These are phyloP conservation scores for Murraya paniculata DNA, from an alignment of 345 rosid genomes.

Conservation along the genomic window DNA sequence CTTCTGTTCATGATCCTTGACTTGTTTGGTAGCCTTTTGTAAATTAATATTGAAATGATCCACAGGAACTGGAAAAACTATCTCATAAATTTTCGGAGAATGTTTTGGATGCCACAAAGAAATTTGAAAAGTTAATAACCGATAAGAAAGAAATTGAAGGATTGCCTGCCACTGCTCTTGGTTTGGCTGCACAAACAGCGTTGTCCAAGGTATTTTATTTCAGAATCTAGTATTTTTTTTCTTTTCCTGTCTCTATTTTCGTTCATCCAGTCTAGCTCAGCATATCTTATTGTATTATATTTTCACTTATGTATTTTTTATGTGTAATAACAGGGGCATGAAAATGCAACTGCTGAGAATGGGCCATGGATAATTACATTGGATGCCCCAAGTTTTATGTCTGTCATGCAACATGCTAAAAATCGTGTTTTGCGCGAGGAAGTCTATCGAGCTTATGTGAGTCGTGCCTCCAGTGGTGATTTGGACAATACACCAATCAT, in stretches of 20 bases:
- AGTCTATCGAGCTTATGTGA: slow-evolving; percentile 62
- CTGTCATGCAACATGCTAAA: slow-evolving; percentile 86
- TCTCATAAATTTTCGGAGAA: slow-evolving; percentile 83
- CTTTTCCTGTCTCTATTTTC: not conserved
- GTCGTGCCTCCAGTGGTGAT: slow-evolving; percentile 80
- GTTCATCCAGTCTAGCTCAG: not conserved
- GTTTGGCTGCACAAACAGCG: slow-evolving; percentile 86
- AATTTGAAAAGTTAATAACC: slow-evolving; percentile 74
- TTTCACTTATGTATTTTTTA: slow-evolving; percentile 5
- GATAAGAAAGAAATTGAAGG: slow-evolving; percentile 89
- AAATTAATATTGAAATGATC: slow-evolving; percentile 4
- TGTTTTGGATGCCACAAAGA: slow-evolving; percentile 89
- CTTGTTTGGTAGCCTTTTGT: not conserved
- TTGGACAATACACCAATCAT: slow-evolving; percentile 70
- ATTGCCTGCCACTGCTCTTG: slow-evolving; percentile 86
- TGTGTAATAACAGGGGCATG: slow-evolving; percentile 56
- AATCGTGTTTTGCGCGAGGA: slow-evolving; percentile 84
- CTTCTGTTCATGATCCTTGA: not conserved
- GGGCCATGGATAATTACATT: slow-evolving; percentile 90
- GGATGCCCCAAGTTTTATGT: slow-evolving; percentile 73
- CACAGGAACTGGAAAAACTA: slow-evolving; percentile 75
- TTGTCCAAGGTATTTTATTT: slow-evolving; percentile 62
- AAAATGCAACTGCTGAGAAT: slow-evolving; percentile 72
- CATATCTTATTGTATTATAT: not conserved
- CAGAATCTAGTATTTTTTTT: not conserved